Base-by-base conservation (phyloP, 495 filamentous ascomycete species). In the Penicillium mononematosum region DNA sequence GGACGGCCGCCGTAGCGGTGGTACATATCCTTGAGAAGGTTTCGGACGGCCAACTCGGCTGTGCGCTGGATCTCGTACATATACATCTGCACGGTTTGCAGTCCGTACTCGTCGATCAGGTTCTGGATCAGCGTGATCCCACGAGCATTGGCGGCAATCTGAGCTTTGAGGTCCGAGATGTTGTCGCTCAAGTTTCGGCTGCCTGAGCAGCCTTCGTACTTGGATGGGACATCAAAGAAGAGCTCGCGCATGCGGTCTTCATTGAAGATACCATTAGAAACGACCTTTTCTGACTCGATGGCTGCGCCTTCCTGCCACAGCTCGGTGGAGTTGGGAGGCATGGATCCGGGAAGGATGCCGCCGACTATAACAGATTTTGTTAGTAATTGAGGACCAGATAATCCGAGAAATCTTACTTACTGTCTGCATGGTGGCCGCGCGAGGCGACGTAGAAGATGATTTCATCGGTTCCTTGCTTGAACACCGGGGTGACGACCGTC, bases 1-100 rank as follows among this genome's bases (percentile, higher is more conserved):
- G 91, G 85, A 51, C 84, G 78, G 34, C 91, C 89, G 63, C 86
- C 78, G 66, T 96, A 96, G 16, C 87, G 78, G 64, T 85, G 83
- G 65, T 85, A 81, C n/a, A 97, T 84, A 0, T 83, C 75, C 64
- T 89, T 95, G 16, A 98, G 81, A 3, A 98, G 82, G 52, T 83
- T 87, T 50, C 91, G 83, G 1, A 98, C 94, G 60, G 88, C 89
- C 2, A 83, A 73, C 67, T 96, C 92, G 16, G 94, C 94, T 56
- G 96, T 98, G 50, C 86, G 84, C 69, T 98, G 94, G 66, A 98
- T 98, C 50, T 83, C 87, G 38, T 84, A 77, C 94, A 98, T 98
- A 74, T 98, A 98, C 71, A 93, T 92, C 64, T 96, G 88, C 4
- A 98, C 94, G 0, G 91, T 91, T 2, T 88, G 81, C 59, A 93